phyloP scores from a whole-genome alignment of 169 alveolate genomes.

The Eimeria zaria region DNA sequence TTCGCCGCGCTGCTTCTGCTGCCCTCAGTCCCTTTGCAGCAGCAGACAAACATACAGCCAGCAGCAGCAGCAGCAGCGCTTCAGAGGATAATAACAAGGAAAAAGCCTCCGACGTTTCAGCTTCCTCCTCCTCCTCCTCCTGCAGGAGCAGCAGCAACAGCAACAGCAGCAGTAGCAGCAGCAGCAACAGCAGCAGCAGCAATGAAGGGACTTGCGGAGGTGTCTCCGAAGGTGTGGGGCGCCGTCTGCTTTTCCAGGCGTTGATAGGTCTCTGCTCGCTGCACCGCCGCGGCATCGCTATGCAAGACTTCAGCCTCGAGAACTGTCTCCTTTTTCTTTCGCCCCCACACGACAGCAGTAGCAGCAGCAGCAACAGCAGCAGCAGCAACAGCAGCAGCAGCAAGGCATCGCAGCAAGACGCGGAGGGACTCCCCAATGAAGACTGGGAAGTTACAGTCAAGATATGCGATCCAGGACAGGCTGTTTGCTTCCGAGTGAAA shows the following conservation, averaged over 20 bases:
- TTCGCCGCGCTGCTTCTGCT: constrained; percentile 44
- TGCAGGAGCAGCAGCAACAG: constrained; percentile 1
- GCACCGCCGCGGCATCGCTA: constrained; percentile 84
- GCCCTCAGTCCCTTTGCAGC: constrained; percentile 21
- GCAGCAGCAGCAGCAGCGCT: constrained; percentile 42
- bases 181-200: constrained; percentile 32
- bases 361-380: constrained; percentile 16
- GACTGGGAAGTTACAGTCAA: constrained; percentile 70
- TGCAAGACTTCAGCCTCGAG: constrained; percentile 87
- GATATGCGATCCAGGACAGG: constrained; percentile 88
- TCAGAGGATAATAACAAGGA: not conserved
- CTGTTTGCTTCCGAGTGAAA: constrained; percentile 24
- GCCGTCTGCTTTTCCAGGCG: constrained; percentile 48
- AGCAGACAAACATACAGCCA: not conserved
- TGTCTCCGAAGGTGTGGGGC: constrained; percentile 27
- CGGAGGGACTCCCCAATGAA: constrained; percentile 11
- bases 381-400: constrained; percentile 4
- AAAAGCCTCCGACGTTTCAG: not conserved
- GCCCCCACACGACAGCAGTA: not conserved
- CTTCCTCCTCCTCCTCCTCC: not conserved
- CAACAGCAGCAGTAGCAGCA: constrained; percentile 41
- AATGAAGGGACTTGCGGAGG: not conserved
- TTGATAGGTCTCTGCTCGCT: constrained; percentile 42
- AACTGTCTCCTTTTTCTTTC: constrained; percentile 84
- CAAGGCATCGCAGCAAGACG: not conserved